Percentiles rank a stretch among this genome's conserved stretches.
These are phyloP conservation scores for Boechera stricta DNA, from an alignment of 345 rosid species.

Conservation along the genomic window DNA sequence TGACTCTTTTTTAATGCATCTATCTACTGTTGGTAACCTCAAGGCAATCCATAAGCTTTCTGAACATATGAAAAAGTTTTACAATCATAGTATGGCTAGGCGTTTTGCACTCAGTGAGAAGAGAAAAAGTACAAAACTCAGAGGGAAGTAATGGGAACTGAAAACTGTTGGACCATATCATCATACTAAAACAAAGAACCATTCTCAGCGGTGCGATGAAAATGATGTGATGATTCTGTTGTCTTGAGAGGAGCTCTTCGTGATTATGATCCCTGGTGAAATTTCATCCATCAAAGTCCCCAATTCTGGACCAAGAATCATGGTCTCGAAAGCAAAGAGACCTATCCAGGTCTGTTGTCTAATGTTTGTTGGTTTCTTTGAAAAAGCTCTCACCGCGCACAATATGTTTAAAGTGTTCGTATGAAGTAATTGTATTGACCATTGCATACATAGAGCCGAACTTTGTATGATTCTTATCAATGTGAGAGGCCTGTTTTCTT, in stretches of 20 bases:
- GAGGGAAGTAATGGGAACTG: conserved; percentile 55
- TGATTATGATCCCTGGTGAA: conserved; percentile 25
- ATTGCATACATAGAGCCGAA: neutral
- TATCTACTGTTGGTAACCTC: conserved; percentile 74
- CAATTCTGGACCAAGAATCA: conserved; percentile 19
- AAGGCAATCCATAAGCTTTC: conserved; percentile 75
- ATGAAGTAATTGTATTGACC: conserved; percentile 1
- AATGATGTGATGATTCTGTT: neutral
- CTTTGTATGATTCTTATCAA: conserved; percentile 17
- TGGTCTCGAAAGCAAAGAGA: conserved; percentile 10
- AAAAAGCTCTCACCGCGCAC: neutral
- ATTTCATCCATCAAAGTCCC: neutral
- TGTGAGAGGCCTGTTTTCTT: neutral
- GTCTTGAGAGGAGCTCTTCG: conserved; percentile 3
- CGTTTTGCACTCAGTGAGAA: conserved; percentile 75
- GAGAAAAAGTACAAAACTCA: conserved; percentile 64
- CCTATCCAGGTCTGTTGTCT: conserved; percentile 19
- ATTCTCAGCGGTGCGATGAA: neutral
- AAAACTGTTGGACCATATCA: conserved; percentile 2
- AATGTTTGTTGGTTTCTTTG: conserved; percentile 27
- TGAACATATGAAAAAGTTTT: conserved; percentile 81
- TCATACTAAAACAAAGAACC: neutral
- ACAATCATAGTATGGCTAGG: conserved; percentile 85
- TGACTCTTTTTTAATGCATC: conserved; percentile 77
- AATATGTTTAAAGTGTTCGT: neutral